A percentile compares a stretch with the other conserved stretches of the same genome.
Conservation (phyloP, 495 filamentous ascomycete genomes). For the Xylaria nigripes region DNA sequence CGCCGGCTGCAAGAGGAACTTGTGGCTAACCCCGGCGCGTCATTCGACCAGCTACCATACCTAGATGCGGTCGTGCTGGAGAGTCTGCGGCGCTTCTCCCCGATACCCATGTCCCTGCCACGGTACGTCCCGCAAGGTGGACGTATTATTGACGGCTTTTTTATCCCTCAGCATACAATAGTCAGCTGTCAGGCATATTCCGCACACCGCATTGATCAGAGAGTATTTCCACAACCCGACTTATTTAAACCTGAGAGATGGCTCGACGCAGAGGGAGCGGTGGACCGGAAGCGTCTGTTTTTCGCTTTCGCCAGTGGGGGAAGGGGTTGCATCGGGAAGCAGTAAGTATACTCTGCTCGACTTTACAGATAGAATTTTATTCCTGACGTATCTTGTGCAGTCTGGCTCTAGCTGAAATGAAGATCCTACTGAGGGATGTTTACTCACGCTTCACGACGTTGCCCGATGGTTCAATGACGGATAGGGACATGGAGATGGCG, state of each 20-base stretch:
- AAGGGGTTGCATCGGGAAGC: conserved; percentile 49
- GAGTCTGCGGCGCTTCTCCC: conserved; percentile 49
- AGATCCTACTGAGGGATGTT: conserved; percentile 47
- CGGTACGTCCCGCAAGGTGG: conserved; percentile 50
- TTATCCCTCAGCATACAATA: conserved; percentile 40
- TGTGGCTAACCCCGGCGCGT: conserved; percentile 17
- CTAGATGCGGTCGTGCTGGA: conserved; percentile 57
- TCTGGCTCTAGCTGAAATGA: conserved; percentile 61
- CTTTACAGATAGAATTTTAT: not conserved
- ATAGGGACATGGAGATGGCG: conserved; percentile 46
- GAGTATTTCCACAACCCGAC: conserved; percentile 49
- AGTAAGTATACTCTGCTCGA: conserved; percentile 30
- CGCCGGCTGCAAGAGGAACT: conserved; percentile 43
- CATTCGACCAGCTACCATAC: conserved; percentile 47
- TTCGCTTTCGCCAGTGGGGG: conserved; percentile 49
- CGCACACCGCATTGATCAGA: conserved; percentile 42
- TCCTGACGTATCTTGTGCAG: conserved; percentile 25
- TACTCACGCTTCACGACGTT: conserved; percentile 50
- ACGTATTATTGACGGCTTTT: conserved; percentile 39
- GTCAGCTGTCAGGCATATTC: conserved; percentile 50
- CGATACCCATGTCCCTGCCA: conserved; percentile 60
- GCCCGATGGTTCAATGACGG: conserved; percentile 44
- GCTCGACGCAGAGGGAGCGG: conserved; percentile 43
- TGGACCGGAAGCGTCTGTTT: conserved; percentile 40
- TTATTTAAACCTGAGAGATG: conserved; percentile 56